Percentiles rank a stretch among this genome's conserved stretches.
phyloP scores from a whole-genome alignment of 1,284 basidiomycete genomes.

The Boletus sp. region DNA sequence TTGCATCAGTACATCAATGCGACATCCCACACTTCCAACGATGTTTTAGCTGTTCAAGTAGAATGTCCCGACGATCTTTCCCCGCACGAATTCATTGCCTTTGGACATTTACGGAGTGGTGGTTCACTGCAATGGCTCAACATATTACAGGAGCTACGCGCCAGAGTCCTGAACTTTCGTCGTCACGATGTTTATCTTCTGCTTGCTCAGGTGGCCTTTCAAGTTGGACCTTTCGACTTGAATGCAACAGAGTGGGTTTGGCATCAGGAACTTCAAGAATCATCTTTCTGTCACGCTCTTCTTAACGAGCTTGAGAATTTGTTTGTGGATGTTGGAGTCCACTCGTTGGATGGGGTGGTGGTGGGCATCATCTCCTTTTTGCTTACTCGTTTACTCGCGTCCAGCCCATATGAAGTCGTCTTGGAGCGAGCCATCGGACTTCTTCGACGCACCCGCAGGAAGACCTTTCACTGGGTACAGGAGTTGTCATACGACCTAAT shows the following conservation, averaged over 20 bases:
- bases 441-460: slow-evolving; percentile 30
- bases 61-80: neutral
- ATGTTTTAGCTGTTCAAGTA: neutral
- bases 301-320: neutral
- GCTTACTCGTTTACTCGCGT: slow-evolving; percentile 35
- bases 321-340: neutral
- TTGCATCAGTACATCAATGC: no score
- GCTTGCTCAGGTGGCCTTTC: neutral
- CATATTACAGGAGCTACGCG: neutral
- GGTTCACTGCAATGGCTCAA: neutral
- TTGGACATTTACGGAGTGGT: neutral
- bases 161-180: neutral
- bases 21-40: neutral
- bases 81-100: neutral
- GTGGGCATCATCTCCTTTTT: slow-evolving; percentile 37
- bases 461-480: slow-evolving; percentile 38
- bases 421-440: slow-evolving; percentile 17
- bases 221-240: neutral
- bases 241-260: neutral
- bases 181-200: neutral
- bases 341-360: slow-evolving; percentile 35
- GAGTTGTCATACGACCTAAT: slow-evolving; percentile 30
- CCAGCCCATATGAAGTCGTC: slow-evolving; percentile 11
- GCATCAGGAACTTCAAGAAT: neutral
- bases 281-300: neutral